Percentiles rank a stretch among this genome's conserved stretches.
phyloP scores from a whole-genome alignment of 805 yeast genomes.

The Ogataea saltuana region DNA sequence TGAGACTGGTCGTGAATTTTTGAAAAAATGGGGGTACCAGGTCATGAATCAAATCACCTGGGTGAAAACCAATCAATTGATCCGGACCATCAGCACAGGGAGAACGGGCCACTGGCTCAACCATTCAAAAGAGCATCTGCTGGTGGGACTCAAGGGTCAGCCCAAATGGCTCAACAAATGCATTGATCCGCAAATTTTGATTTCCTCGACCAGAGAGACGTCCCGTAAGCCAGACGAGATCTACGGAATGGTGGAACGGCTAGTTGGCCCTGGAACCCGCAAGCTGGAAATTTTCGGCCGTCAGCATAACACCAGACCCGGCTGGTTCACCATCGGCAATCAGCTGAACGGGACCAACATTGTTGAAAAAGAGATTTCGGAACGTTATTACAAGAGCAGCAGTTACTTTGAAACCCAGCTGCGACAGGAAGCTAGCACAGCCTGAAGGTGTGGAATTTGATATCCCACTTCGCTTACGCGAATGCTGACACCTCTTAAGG shows the following conservation, averaged over 20 bases:
- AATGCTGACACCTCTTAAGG: too few relatives aligned
- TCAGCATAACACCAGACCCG: slow-evolving; percentile 80
- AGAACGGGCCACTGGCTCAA: slow-evolving; percentile 97
- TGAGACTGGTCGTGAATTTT: slow-evolving; percentile 79
- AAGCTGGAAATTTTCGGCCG: slow-evolving; percentile 90
- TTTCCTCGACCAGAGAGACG: slow-evolving; percentile 83
- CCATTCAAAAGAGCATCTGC: slow-evolving; percentile 88
- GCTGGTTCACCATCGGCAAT: slow-evolving; percentile 88
- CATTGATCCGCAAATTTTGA: slow-evolving; percentile 74
- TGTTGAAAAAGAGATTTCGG: slow-evolving; percentile 54
- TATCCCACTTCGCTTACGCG: too few relatives aligned
- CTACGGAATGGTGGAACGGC: slow-evolving; percentile 79
- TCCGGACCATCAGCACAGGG: slow-evolving; percentile 90
- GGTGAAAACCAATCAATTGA: slow-evolving; percentile 87
- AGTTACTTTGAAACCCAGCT: slow-evolving; percentile 6
- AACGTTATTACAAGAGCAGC: slow-evolving; percentile 18
- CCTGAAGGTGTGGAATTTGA: too few relatives aligned
- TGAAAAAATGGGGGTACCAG: slow-evolving; percentile 79
- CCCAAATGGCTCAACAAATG: slow-evolving; percentile 69
- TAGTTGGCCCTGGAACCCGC: slow-evolving; percentile 74
- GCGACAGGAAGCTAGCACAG: neutral
- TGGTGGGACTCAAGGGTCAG: slow-evolving; percentile 82
- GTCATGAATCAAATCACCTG: slow-evolving; percentile 81
- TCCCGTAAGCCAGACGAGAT: slow-evolving; percentile 90
- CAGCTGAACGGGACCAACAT: slow-evolving; percentile 64